Evolutionary conservation across 106 monocot genomes (phyloP), one percentile per base, ranked within the genome.

Genomic region (Apostasia shenzhenica): DNA sequence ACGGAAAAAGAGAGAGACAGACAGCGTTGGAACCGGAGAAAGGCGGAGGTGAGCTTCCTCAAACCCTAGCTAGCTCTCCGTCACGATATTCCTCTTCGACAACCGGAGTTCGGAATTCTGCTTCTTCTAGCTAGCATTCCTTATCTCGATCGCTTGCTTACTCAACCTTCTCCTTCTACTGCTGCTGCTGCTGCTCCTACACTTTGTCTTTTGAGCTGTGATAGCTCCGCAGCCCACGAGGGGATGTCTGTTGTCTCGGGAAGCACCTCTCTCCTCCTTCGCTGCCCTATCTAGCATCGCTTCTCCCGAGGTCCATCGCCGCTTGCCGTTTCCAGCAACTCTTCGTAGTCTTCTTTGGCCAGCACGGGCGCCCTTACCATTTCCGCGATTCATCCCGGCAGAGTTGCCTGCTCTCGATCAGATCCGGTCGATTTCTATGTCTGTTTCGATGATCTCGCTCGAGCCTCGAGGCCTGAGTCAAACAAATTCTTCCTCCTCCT

Each of bases 361-460:
- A 48, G n/a, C 65, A n/a, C 47, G 26, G 9, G 48, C 48, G 26
- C 6, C 0, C 48, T 65, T 65, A 48, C 65, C 65, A 14, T 65
- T 65, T 65, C 65, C 8, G 65, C 38, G 65, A 65, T 65, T 48
- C 65, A 48, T 65, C 48, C 48, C 65, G 26, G 48, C 65, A 14
- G 65, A 65, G 48, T 37, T 46, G 65, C 65, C 65, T 65, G 65
- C 45, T 12, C 12, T 45, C 63, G 46, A 45, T 63, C 63, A 63
- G 63, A 65, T 65, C 48, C 65, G 65, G 65, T 65, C 65, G 48
- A 65, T 65, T 65, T 48, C 26, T 10, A 46, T 65, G 12, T 65
- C 65, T 65, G 6, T 65, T 43, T 65, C 48, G 48, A 26, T 48
- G 8, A 37, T 65, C 8, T 65, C 12, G 62, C 26, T 48, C 65